Base-by-base conservation (phyloP, 2,329 filamentous ascomycete genomes). In the Aspergillus niger region DNA sequence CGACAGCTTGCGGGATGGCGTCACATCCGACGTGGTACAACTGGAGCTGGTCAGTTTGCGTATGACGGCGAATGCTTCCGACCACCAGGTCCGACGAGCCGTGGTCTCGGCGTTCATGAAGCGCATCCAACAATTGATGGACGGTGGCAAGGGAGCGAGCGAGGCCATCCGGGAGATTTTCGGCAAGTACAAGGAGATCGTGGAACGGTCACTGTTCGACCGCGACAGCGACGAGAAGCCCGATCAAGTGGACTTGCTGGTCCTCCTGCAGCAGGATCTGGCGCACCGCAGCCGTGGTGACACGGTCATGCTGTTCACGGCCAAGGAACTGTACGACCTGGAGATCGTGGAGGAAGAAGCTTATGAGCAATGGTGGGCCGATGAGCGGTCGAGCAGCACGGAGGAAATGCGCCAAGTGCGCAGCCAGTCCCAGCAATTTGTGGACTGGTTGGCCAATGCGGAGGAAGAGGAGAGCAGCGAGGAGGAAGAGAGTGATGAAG, bases 31-130 rank as follows among this genome's bases (percentile, higher is more conserved):
- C 72, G 95, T 96, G 65, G 93, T 97, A 70, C 92, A 94, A 74
- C 85, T 98, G 36, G 95, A 99, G 74, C 90, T 99, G 64, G 96
- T 93, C 81, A 91, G 92, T 50, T 83, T 98, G n/a, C 89, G 94
- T 10, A 91, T 99, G 75, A 90, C 89, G 57, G 91, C 91, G 70
- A 92, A 98, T 70, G 95, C 95, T 2, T 93, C 92, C 1, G 94
- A 97, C 71, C 85, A 89, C 65, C 90, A 95, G 75, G 91, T 98
- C 70, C 91, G 94, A 48, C 89, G 89, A 36, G 92, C 95, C 15
- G 89, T 98, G 24, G 91, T 91, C 2, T 86, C 89, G 2, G 91
- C 93, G 0, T 94, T 98, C 73, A 90, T 91, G 69, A 91, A 91
- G 70, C 89, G 90, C 59, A 89, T 93, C 49, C 84, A 87, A 5